These are phyloP conservation scores for Selaginella tamariscina DNA, from an alignment of 75 land plant genomes.

Conservation along the genomic window DNA sequence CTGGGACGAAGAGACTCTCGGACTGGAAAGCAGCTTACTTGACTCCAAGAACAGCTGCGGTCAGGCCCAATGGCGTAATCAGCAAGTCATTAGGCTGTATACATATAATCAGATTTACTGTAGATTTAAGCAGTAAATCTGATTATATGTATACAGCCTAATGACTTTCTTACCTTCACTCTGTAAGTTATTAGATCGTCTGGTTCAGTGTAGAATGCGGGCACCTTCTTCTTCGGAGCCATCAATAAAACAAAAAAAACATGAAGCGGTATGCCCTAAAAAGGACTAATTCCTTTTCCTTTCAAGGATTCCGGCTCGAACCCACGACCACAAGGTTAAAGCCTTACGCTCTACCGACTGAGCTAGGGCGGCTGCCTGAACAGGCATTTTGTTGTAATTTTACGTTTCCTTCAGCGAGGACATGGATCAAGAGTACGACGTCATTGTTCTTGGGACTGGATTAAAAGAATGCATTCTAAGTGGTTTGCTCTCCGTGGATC, in stretches of 20 bases:
- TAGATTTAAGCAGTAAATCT: no score
- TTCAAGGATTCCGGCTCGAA: no score
- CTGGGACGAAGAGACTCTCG: no score
- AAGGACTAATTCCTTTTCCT: no score
- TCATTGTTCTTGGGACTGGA: conserved; percentile 63
- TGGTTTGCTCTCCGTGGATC: conserved; percentile 64
- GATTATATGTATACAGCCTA: no score
- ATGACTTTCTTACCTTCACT: not conserved
- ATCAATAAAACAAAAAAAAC: not conserved
- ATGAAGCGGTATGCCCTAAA: no score
- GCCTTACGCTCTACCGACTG: no score
- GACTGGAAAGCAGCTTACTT: not conserved
- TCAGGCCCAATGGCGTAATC: not conserved
- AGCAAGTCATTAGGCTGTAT: not conserved
- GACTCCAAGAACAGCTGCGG: not conserved
- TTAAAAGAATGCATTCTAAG: conserved; percentile 77
- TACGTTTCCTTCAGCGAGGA: no score
- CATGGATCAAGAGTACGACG: conserved; percentile 82
- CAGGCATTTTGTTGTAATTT: no score
- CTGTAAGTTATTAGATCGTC: not conserved
- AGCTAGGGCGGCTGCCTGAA: no score
- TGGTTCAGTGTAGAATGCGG: not conserved
- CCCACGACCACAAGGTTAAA: no score
- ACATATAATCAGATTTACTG: not conserved
- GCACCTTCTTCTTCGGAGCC: not conserved